These are phyloP conservation scores for Epithemia pelagica DNA, from an alignment of 108 stramenopile genomes.

Conservation along the genomic window DNA sequence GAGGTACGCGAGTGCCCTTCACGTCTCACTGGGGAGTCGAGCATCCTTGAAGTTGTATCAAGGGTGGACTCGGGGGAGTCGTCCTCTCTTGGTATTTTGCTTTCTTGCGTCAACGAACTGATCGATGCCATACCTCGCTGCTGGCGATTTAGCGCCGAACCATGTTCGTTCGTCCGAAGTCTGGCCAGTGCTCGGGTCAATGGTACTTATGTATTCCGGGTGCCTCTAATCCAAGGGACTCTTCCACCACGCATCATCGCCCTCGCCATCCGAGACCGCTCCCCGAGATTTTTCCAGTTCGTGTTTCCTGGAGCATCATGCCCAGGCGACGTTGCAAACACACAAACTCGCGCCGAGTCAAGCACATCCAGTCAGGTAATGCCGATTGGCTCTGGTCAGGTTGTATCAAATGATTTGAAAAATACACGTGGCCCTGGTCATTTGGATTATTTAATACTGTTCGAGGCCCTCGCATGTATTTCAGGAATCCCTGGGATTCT, in stretches of 20 bases:
- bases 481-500: slow-evolving; percentile 39
- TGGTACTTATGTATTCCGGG: slow-evolving; percentile 41
- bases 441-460: slow-evolving; percentile 28
- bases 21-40: slow-evolving; percentile 15
- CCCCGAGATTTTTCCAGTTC: slow-evolving; percentile 30
- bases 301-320: slow-evolving; percentile 71
- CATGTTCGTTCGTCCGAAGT: slow-evolving; percentile 61
- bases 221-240: slow-evolving; percentile 59
- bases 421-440: slow-evolving; percentile 23
- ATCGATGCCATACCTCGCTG: slow-evolving; percentile 56
- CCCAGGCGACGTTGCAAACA: slow-evolving; percentile 41
- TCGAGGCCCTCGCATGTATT: slow-evolving; percentile 69
- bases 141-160: slow-evolving; percentile 54
- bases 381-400: slow-evolving; percentile 14
- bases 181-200: slow-evolving; percentile 35
- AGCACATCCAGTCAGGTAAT: slow-evolving; percentile 35
- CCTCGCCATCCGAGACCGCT: slow-evolving; percentile 53
- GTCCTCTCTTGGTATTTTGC: slow-evolving; percentile 58
- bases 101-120: slow-evolving; percentile 55
- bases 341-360: slow-evolving; percentile 49
- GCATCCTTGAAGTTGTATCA: slow-evolving; percentile 10
- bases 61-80: slow-evolving; percentile 11
- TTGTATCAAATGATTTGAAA: slow-evolving; percentile 30
- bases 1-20: slow-evolving; percentile 13
- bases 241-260: slow-evolving; percentile 61